Evolutionary conservation across 2,329 filamentous ascomycete genomes (phyloP), one percentile per base, ranked within the genome.

Genomic region (Monosporascus sp.): DNA sequence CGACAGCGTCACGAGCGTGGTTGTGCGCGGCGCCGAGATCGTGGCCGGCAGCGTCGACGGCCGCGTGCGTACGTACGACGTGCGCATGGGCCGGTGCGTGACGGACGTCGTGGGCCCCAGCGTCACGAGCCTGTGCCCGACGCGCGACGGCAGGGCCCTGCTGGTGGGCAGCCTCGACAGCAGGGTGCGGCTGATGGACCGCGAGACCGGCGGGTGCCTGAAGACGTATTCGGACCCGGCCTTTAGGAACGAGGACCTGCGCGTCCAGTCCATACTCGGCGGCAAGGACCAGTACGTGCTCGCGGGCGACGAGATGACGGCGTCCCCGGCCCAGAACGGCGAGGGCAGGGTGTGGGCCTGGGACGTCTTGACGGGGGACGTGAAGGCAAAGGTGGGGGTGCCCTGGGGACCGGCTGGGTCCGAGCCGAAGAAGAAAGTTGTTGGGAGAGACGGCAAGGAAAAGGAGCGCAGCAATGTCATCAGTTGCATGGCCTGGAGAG

Each of bases 21-120:
- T 60, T 0, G 76, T 80, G 17, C 66, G 73, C 19, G 79, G 74
- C 1, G 65, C 74, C 7, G 81, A 84, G 70, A 82, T 97, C 49
- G 71, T 91, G 2, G 80, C 82, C 1, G 91, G 87, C 0, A 92
- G 90, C 68, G 90, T 96, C 53, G 93, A 97, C 71, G 92, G 92
- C 2, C 78, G 88, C 54, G 83, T 95, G 1, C 77, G 93, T 51
- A 79, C 79, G 55, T 97, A 97, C 72, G 93, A 97, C 73, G 73
- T 96, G 41, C 80, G 91, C 52, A 88, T 83, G 78, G 92, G 92
- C 0, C 77, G 76, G 50, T 78, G 85, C 48, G 82, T 83, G 5
- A 83, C 82, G 1, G 91, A 96, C 71, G 83, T 90, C 1, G 73
- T 94, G 50, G 82, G 83, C 51, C 79, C 76, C 2, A 77, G 77